Conservation (phyloP, 2,329 filamentous ascomycete genomes). For the Shiraia bambusicola region DNA sequence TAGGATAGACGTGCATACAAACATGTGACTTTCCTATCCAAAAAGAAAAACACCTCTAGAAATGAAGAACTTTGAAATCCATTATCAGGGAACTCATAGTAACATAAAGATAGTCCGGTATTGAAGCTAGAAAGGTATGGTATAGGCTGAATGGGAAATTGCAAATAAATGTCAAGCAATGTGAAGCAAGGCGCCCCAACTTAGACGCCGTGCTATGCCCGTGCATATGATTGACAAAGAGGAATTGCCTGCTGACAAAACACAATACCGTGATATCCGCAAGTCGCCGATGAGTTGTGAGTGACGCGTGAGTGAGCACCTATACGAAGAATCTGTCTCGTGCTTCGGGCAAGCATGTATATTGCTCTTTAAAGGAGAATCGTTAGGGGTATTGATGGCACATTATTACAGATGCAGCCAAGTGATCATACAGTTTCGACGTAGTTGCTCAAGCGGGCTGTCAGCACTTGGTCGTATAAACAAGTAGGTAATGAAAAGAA, state of each 20-base stretch:
- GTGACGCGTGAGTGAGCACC: conserved; percentile 1
- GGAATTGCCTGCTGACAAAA: not conserved
- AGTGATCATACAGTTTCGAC: conserved; percentile 39
- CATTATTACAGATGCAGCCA: not conserved
- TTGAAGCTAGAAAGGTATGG: too few relatives aligned
- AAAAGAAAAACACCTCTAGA: too few relatives aligned
- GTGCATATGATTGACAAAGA: not conserved
- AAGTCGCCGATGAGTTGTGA: conserved; percentile 1
- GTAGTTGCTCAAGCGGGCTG: conserved; percentile 39
- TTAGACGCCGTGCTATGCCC: conserved; percentile 20
- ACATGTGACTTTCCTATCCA: too few relatives aligned
- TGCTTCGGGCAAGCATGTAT: conserved; percentile 9
- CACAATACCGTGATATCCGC: not conserved
- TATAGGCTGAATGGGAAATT: conserved; percentile 12
- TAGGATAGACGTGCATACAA: too few relatives aligned
- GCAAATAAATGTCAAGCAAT: conserved; percentile 1
- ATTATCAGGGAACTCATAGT: too few relatives aligned
- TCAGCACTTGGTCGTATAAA: not conserved
- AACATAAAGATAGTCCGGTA: too few relatives aligned
- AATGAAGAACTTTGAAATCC: too few relatives aligned
- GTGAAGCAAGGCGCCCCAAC: conserved; percentile 1
- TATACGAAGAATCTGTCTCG: conserved; percentile 14
- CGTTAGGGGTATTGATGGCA: conserved; percentile 1
- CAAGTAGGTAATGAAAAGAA: not conserved
- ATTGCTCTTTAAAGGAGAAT: conserved; percentile 2